phyloP scores from a whole-genome alignment of 2,329 filamentous ascomycete genomes.

The Pestalotiopsis fici region DNA sequence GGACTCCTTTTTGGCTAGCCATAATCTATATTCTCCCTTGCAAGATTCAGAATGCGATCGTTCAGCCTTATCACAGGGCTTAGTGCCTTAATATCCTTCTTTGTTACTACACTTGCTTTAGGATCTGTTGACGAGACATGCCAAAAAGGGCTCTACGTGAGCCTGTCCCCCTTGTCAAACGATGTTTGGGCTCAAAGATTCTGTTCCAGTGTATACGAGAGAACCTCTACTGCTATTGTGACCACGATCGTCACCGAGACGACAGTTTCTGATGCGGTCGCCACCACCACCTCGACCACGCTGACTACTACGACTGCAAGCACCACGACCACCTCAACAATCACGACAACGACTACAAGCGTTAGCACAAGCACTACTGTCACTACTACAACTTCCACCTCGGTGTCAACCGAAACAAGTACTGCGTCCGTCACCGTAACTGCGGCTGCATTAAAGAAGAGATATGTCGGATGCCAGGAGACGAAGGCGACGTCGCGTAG shows the following conservation, averaged over 20 bases:
- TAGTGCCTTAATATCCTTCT: background rate
- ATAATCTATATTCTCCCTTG: background rate
- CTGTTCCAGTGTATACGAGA: background rate
- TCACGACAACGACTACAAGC: background rate
- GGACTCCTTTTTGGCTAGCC: background rate
- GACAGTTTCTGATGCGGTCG: background rate
- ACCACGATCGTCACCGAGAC: background rate
- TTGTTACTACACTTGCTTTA: background rate
- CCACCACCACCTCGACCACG: background rate
- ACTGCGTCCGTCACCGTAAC: background rate
- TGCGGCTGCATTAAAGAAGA: background rate
- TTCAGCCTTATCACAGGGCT: background rate
- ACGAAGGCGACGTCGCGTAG: background rate
- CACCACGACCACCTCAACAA: background rate
- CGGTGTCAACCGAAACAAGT: background rate
- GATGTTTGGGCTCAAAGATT: background rate
- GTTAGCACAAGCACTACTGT: background rate
- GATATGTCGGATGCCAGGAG: background rate
- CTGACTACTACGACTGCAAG: background rate
- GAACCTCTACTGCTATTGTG: background rate
- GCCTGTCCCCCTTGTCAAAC: background rate
- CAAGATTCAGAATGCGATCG: background rate
- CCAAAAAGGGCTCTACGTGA: background rate
- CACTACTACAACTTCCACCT: background rate
- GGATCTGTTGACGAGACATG: background rate